Evolutionary conservation across 495 filamentous ascomycete genomes (phyloP), one percentile per base, ranked within the genome.

Genomic region (Penicillium mononematosum): DNA sequence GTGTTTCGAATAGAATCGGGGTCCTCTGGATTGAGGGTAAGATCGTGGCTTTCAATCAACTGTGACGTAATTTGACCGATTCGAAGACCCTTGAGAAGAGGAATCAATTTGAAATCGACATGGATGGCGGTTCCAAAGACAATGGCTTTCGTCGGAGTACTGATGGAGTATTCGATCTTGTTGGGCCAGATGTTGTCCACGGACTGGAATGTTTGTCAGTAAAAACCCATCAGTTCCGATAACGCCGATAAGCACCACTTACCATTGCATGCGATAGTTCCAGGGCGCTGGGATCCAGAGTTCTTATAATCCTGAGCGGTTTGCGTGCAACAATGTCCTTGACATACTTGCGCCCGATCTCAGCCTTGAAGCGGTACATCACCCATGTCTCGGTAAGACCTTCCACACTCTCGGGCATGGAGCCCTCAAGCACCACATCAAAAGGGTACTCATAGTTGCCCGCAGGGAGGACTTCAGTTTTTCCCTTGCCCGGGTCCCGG

Each of bases 391-490:
- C 86, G 32, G 77, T 75, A 52, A 97, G 69, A 1, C 94, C 94
- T 69, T 97, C 94, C 29, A 98, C 81, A 56, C 89, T 96, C 78
- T 98, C 93, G 5, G 89, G 80, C 68, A 85, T 84, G 52, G 84
- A 78, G 25, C 91, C 90, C 16, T 89, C 83, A 14, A 98, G 75
- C 48, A 87, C 75, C 56, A 91, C 74, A 61, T 94, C 85, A 70
- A 97, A 97, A 1, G 88, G 88, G 75, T 88, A 97, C 69, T 96
- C 92, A 69, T 97, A 92, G 66, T 93, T 91, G 47, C 89, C 91
- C 4, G 88, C 79, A 6, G 80, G 77, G 31, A 96, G 72, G 9
- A 82, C 82, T 61, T 86, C 83, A 31, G 86, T 78, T 57, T 74
- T 81, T 53, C 72, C 74, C 60, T 75, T 83, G 57, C 68, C 72